Base-by-base conservation (phyloP, 257 asterid genomes). In the Coffea eugenioides region DNA sequence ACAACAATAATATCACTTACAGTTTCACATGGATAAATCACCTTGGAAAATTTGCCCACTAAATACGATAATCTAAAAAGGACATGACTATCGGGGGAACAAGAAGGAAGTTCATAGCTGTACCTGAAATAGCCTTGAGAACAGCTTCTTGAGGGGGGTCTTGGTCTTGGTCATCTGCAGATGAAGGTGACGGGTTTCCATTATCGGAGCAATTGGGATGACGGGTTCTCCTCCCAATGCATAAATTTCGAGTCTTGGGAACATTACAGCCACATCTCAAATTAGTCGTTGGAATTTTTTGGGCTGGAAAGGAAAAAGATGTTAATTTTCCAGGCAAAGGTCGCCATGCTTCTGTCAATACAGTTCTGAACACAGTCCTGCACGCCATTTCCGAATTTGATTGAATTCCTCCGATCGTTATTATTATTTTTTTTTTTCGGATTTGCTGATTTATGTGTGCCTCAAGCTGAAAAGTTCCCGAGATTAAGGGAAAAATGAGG, bases 61-160 rank as follows among this genome's bases (percentile, higher is more conserved):
- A 46, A 48, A 74, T 20, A 39, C 73, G 20, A 7, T 34, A 39
- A n/a, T 48, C 23, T 48, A 5, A 41, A 51, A 34, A 64, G 66
- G 80, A 48, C 18, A 49, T 49, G n/a, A 27, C 14, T 49, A 49
- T 72, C 25, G 11, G 46, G 8, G 57, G 2, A 31, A 54, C 39
- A 20, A 34, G 64, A 70, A 27, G 48, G 39, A 51, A 31, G 57
- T 43, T 27, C 3, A 54, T 10, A 80, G 49, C 74, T 0, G 15
- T 25, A 90, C 98, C 98, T 87, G 98, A 92, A 85, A 95, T 95
- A 67, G 98, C 98, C 89, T 93, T 95, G 78, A 95, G 84, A 81
- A 95, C 95, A 82, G 93, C 98, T 90, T 93, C 97, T 76, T 95
- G 98, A 75, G 98, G 98, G 14, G 97, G 98, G 18, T 85, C 92